Percentiles rank a stretch among this genome's conserved stretches.
Evolutionary conservation across 1,284 basidiomycete genomes (phyloP).

Genomic region (Ustilago lituana): DNA sequence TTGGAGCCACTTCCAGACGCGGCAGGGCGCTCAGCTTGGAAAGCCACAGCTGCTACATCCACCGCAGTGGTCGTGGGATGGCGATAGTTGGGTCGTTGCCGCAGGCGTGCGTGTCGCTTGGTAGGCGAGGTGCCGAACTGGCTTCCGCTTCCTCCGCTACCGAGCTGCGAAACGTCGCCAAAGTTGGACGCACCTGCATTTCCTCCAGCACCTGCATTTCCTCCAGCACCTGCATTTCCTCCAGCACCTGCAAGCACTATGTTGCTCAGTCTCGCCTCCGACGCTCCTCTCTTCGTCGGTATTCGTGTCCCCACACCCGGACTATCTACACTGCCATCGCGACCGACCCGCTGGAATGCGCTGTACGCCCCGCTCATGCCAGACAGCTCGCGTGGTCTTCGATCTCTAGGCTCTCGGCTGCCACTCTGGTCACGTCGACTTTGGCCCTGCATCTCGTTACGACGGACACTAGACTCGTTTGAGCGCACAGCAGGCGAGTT

Average conservation of each 20-base stretch:
- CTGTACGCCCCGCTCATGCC: conserved; percentile 36
- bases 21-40: conserved; percentile 26
- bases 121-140: conserved; percentile 44
- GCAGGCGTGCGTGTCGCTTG: conserved; percentile 19
- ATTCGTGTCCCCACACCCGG: conserved; percentile 23
- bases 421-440: conserved; percentile 32
- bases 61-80: conserved; percentile 58
- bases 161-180: conserved; percentile 14
- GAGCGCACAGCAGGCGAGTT: conserved; percentile 14
- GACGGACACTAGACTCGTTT: conserved; percentile 9
- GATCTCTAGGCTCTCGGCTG: conserved; percentile 43
- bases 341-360: conserved; percentile 26
- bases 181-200: conserved; percentile 25
- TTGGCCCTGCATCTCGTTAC: not conserved
- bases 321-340: conserved; percentile 42
- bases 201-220: conserved; percentile 23
- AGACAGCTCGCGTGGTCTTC: conserved; percentile 36
- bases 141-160: conserved; percentile 20
- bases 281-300: conserved; percentile 6
- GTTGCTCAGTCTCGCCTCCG: conserved; percentile 33
- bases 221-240: conserved; percentile 22
- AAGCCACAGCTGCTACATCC: conserved; percentile 57
- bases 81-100: conserved; percentile 29
- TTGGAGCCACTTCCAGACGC: not conserved
- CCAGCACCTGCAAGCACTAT: conserved; percentile 23